Percentiles rank a stretch among this genome's conserved stretches.
Conservation (phyloP, 2,329 filamentous ascomycete genomes). For the Ceratocystis ficicola region DNA sequence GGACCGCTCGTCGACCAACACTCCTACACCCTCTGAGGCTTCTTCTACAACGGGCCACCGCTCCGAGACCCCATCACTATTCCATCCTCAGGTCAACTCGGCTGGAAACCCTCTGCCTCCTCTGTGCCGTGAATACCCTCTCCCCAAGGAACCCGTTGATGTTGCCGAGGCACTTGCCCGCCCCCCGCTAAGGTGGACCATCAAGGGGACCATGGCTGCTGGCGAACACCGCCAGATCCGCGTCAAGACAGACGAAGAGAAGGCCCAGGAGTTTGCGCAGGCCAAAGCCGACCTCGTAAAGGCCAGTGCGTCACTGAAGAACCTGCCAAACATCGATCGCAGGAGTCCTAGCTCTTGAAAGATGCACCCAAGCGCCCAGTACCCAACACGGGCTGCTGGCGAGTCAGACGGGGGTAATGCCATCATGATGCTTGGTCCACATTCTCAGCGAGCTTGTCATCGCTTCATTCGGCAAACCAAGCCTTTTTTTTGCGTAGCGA, state of each 20-base stretch:
- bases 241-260: slow-evolving; percentile 29
- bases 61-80: background rate
- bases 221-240: slow-evolving; percentile 25
- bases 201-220: slow-evolving; percentile 30
- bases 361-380: background rate
- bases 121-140: slow-evolving; percentile 32
- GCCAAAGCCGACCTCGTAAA: slow-evolving; percentile 38
- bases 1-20: slow-evolving; percentile 19
- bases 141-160: slow-evolving; percentile 32
- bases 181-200: slow-evolving; percentile 34
- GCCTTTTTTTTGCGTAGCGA: background rate
- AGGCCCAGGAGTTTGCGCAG: slow-evolving; percentile 34
- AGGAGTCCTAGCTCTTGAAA: background rate
- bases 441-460: background rate
- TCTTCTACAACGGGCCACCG: slow-evolving; percentile 9
- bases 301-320: slow-evolving; percentile 25
- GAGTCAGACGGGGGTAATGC: no score
- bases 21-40: slow-evolving; percentile 16
- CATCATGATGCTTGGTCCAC: no score
- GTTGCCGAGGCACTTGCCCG: slow-evolving; percentile 35
- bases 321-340: background rate
- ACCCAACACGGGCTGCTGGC: background rate
- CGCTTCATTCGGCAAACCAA: background rate
- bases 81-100: background rate
- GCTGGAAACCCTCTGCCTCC: slow-evolving; percentile 29